Evolutionary conservation across 257 asterid species (phyloP).

Genomic region (Capsicum pubescens): DNA sequence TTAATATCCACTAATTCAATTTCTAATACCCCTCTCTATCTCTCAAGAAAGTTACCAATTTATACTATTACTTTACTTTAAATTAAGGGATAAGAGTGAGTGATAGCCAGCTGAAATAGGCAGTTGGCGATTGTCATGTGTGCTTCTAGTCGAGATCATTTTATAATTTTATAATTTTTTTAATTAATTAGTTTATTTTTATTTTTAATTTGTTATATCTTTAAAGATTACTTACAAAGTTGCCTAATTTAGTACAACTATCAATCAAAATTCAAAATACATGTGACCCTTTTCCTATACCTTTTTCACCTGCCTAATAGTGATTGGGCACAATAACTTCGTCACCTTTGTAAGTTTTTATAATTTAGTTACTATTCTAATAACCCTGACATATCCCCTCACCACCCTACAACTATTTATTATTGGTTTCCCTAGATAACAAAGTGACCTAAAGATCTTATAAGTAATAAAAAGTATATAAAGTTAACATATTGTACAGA

Average conservation of each 20-base stretch:
- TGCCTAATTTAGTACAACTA: background rate
- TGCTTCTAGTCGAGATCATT: no score
- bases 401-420: conserved; percentile 11
- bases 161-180: no score
- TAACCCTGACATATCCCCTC: background rate
- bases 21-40: no score
- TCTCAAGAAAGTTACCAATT: no score
- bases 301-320: background rate
- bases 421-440: background rate
- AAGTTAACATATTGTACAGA: background rate
- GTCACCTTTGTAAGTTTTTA: background rate
- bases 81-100: no score
- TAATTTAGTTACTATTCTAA: conserved; percentile 14
- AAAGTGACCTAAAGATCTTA: background rate
- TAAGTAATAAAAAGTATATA: background rate
- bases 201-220: no score
- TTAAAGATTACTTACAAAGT: background rate
- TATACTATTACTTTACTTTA: no score
- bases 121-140: no score
- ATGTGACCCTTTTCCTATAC: background rate
- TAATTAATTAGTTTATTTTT: no score
- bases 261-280: background rate
- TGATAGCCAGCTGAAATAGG: no score
- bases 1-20: background rate
- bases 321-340: background rate